phyloP scores from a whole-genome alignment of 1,284 basidiomycete species.

The Naganishia sp. region DNA sequence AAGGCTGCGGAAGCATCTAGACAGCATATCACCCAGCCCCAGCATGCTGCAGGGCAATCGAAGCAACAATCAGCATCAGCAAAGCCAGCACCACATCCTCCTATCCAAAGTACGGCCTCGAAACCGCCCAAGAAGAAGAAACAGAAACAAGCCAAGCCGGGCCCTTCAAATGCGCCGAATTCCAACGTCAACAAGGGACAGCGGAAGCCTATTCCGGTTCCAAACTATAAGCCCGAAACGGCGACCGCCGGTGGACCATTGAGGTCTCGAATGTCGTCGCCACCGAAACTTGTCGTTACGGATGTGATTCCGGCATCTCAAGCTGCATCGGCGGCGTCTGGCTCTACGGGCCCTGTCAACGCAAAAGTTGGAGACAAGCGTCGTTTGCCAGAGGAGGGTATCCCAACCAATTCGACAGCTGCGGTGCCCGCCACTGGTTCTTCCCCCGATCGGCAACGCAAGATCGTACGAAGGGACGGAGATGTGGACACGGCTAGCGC shows the following conservation, averaged over 20 bases:
- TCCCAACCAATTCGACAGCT: background rate
- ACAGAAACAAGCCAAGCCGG: conserved; percentile 4
- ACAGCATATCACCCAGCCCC: no score
- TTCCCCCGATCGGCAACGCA: background rate
- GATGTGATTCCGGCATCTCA: background rate
- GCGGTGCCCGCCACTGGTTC: background rate
- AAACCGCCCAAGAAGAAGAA: conserved; percentile 9
- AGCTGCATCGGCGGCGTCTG: background rate
- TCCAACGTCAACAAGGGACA: background rate
- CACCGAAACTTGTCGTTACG: conserved; percentile 11
- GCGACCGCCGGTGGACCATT: background rate
- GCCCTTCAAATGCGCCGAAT: background rate
- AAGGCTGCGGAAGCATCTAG: no score
- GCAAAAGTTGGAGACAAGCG: conserved; percentile 10
- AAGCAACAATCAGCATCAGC: background rate
- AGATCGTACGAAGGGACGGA: conserved; percentile 17
- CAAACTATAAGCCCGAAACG: background rate
- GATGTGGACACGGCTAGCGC: conserved; percentile 7
- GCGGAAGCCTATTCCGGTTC: background rate
- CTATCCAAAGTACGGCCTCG: background rate
- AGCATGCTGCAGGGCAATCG: background rate
- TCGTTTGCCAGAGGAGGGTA: conserved; percentile 1
- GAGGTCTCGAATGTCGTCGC: conserved; percentile 11
- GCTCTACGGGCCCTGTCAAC: background rate
- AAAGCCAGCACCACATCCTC: background rate